Conservation (phyloP, 176 grass and related monocot species). For the Oryza meyeriana region DNA sequence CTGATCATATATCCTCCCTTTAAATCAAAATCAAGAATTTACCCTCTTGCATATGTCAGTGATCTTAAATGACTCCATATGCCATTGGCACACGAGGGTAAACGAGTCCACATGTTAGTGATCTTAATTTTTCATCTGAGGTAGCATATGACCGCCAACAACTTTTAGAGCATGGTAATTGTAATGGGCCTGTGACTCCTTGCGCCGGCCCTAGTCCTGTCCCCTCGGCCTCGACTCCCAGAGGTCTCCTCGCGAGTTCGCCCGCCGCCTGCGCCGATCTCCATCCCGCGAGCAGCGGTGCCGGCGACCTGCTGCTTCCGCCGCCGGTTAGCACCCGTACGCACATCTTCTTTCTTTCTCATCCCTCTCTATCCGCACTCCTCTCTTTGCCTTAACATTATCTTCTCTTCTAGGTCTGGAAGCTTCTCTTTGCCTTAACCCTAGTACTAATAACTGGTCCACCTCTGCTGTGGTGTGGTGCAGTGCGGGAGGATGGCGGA, state of each 20-base stretch:
- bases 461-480: neutral
- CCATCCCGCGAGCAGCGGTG: neutral
- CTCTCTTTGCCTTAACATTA: neutral
- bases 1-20: no score
- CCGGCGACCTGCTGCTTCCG: neutral
- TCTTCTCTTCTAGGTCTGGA: neutral
- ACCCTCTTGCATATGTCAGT: no score
- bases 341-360: neutral
- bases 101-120: no score
- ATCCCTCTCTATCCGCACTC: neutral
- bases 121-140: no score
- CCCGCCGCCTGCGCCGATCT: neutral
- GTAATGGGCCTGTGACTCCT: neutral
- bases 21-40: no score
- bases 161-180: neutral
- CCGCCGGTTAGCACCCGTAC: neutral
- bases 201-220: neutral
- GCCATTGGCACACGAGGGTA: no score
- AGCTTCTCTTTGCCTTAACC: neutral
- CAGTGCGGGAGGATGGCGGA: slow-evolving; percentile 68
- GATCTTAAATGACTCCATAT: no score
- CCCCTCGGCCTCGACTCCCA: neutral
- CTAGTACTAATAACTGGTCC: neutral
- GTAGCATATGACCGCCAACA: no score
- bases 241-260: neutral